Conservation (phyloP, 257 asterid species). For the Euphrasia confusa region DNA sequence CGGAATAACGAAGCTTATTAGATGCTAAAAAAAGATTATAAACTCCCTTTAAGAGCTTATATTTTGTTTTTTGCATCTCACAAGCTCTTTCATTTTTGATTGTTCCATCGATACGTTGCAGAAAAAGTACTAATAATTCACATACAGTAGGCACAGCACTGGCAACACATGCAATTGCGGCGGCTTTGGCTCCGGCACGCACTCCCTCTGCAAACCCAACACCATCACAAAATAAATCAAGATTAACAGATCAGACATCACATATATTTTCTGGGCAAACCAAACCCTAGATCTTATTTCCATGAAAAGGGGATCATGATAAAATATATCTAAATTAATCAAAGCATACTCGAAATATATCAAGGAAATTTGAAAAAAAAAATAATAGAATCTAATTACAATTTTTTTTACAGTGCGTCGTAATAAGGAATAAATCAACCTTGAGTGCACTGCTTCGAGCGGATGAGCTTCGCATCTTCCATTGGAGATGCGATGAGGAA, state of each 20-base stretch:
- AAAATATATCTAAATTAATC: too few relatives aligned
- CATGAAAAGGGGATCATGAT: not conserved
- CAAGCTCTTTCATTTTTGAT: too few relatives aligned
- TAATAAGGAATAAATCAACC: constrained; percentile 12
- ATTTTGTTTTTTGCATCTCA: too few relatives aligned
- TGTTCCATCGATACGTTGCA: not conserved
- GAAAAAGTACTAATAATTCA: not conserved
- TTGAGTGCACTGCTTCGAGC: constrained; percentile 29
- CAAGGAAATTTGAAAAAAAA: too few relatives aligned
- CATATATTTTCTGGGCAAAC: not conserved
- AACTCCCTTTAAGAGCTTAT: too few relatives aligned
- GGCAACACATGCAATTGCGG: constrained; percentile 58
- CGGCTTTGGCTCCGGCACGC: constrained; percentile 65
- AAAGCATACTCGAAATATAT: not conserved
- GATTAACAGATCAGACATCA: not conserved
- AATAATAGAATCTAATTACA: not conserved
- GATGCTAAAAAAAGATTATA: too few relatives aligned
- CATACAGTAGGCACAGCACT: constrained; percentile 64
- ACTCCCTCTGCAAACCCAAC: constrained; percentile 50
- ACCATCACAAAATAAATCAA: not conserved
- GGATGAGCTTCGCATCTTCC: constrained; percentile 30
- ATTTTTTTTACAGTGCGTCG: not conserved
- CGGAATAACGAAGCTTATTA: too few relatives aligned
- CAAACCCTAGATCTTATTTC: not conserved
- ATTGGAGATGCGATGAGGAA: constrained; percentile 32